phyloP scores from a whole-genome alignment of 208 protist species.

The Crithidia expoeki region DNA sequence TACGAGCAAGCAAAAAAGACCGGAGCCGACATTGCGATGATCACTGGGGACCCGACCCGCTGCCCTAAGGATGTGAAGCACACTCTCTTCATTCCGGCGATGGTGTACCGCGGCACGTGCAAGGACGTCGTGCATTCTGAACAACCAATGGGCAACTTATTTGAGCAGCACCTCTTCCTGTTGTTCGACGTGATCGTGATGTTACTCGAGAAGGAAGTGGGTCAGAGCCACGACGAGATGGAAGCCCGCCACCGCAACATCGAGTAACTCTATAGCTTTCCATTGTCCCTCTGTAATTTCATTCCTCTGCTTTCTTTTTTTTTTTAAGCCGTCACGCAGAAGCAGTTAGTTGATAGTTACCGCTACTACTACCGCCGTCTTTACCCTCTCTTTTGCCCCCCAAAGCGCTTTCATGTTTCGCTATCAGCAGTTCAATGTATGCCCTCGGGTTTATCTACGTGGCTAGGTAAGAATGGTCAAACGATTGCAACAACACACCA shows the following conservation, averaged over 20 bases:
- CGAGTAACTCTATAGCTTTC: neutral
- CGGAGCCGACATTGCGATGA: conserved; percentile 12
- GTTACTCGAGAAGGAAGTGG: conserved; percentile 19
- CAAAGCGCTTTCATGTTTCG: too few relatives aligned
- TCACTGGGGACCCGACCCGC: conserved; percentile 12
- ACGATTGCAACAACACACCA: too few relatives aligned
- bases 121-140: conserved; percentile 7
- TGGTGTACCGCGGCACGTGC: conserved; percentile 26
- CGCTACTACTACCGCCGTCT: too few relatives aligned
- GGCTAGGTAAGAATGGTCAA: too few relatives aligned
- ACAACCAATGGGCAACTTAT: conserved; percentile 24
- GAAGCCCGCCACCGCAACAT: conserved; percentile 15
- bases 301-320: too few relatives aligned
- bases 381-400: too few relatives aligned
- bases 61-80: conserved; percentile 12
- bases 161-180: conserved; percentile 28
- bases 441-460: too few relatives aligned
- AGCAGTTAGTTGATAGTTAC: too few relatives aligned
- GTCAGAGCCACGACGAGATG: conserved; percentile 16
- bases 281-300: too few relatives aligned
- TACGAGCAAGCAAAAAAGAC: conserved; percentile 17
- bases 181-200: conserved; percentile 23
- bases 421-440: too few relatives aligned
- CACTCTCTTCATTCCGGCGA: conserved; percentile 16
- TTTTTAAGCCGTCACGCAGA: too few relatives aligned